phyloP scores from a whole-genome alignment of 768 basidiomycete species.

The Tephrocybe sp. region DNA sequence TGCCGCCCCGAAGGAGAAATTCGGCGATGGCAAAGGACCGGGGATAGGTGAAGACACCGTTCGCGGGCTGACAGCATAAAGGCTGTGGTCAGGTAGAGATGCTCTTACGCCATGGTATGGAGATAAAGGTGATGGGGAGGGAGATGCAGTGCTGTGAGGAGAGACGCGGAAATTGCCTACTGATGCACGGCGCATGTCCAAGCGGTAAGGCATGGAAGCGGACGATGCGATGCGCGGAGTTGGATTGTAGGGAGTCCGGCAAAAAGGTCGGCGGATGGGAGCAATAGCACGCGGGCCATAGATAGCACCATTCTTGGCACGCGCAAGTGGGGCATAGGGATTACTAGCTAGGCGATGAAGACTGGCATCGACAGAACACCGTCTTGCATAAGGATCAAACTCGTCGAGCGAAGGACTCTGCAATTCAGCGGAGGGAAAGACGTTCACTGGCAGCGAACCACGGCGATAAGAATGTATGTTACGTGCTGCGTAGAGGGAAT shows the following conservation, averaged over 20 bases:
- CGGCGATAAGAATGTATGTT: constrained; percentile 39
- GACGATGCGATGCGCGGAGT: constrained; percentile 21
- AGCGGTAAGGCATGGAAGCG: constrained; percentile 32
- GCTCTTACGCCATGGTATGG: constrained; percentile 40
- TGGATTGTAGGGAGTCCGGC: constrained; percentile 29
- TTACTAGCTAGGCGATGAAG: constrained; percentile 48
- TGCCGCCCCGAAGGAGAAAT: constrained; percentile 63
- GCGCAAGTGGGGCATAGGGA: constrained; percentile 47
- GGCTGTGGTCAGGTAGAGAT: constrained; percentile 47
- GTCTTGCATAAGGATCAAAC: constrained; percentile 38
- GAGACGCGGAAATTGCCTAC: constrained; percentile 37
- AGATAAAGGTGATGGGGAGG: constrained; percentile 43
- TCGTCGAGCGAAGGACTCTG: constrained; percentile 38
- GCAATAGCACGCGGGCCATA: constrained; percentile 36
- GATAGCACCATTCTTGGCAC: constrained; percentile 49
- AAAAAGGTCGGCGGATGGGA: constrained; percentile 27
- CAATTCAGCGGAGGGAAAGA: constrained; percentile 29
- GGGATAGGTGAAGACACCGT: constrained; percentile 41
- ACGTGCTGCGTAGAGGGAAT: constrained; percentile 9
- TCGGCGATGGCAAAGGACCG: constrained; percentile 59
- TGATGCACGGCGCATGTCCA: constrained; percentile 38
- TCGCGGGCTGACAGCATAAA: constrained; percentile 48
- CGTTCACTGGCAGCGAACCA: constrained; percentile 53
- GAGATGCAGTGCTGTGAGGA: constrained; percentile 30
- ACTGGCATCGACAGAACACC: constrained; percentile 46